Percentiles rank a stretch among this genome's conserved stretches.
Evolutionary conservation across 495 filamentous ascomycete species (phyloP).

Genomic region (Hamigera avellanea): DNA sequence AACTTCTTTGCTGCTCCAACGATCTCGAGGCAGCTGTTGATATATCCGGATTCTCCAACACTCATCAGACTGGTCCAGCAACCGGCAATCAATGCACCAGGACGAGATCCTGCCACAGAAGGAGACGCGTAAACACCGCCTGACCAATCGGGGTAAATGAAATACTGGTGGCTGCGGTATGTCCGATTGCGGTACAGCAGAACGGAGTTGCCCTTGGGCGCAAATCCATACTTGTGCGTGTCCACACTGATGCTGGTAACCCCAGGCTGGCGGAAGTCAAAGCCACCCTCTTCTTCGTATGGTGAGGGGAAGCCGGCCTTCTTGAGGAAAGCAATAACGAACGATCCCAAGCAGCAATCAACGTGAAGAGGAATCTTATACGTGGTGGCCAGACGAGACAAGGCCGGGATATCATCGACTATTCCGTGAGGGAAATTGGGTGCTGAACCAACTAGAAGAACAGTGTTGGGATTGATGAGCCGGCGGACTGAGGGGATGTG

Average conservation of each 20-base stretch:
- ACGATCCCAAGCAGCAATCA: conserved; percentile 94
- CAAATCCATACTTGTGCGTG: conserved; percentile 98
- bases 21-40: conserved; percentile 72
- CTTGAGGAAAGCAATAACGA: conserved; percentile 83
- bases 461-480: conserved; percentile 91
- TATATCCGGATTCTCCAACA: conserved; percentile 82
- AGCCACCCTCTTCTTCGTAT: conserved; percentile 56
- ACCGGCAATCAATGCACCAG: conserved; percentile 85
- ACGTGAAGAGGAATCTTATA: conserved; percentile 83
- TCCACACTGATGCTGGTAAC: conserved; percentile 94
- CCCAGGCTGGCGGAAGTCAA: conserved; percentile 89
- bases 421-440: conserved; percentile 98
- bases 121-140: conserved; percentile 95
- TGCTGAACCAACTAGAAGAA: conserved; percentile 87
- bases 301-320: conserved; percentile 69
- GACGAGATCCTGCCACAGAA: conserved; percentile 78
- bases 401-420: conserved; percentile 80
- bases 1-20: conserved; percentile 81
- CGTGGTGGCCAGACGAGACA: conserved; percentile 73
- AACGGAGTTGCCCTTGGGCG: conserved; percentile 90
- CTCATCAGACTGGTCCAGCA: conserved; percentile 88
- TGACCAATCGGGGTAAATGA: conserved; percentile 87
- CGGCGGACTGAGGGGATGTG: conserved; percentile 63
- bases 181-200: conserved; percentile 74
- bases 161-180: conserved; percentile 85